These are phyloP conservation scores for Potentilla sterilis DNA, from an alignment of 306 rosid genomes.

Conservation along the genomic window DNA sequence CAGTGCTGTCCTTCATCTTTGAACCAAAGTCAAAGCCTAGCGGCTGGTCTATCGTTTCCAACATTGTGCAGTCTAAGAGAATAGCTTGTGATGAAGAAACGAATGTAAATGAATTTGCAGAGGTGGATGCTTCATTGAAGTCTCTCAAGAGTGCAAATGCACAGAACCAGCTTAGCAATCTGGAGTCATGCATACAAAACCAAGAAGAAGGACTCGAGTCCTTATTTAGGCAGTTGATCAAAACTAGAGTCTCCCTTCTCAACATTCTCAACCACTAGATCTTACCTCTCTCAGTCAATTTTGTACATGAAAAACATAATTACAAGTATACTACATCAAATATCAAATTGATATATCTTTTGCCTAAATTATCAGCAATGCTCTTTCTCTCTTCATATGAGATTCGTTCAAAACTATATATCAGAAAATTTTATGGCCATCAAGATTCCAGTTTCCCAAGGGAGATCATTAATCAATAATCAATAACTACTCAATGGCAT, in stretches of 20 bases:
- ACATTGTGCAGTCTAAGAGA: slow-evolving; percentile 3
- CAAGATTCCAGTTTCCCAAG: not conserved
- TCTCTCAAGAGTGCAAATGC: not conserved
- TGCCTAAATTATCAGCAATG: not conserved
- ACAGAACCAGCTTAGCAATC: not conserved
- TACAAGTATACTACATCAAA: not conserved
- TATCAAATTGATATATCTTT: not conserved
- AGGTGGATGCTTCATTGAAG: slow-evolving; percentile 1
- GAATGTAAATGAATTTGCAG: slow-evolving; percentile 19
- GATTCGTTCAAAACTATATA: not conserved
- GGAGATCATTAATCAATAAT: not conserved
- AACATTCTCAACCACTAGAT: slow-evolving; percentile 36
- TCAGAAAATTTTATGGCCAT: not conserved
- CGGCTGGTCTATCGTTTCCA: slow-evolving; percentile 23
- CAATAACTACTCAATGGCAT: too few relatives aligned
- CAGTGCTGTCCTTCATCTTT: slow-evolving; percentile 27
- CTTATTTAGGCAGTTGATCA: slow-evolving; percentile 23
- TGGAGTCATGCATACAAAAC: slow-evolving; percentile 17
- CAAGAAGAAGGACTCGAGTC: not conserved
- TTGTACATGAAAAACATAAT: not conserved
- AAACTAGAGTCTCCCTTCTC: slow-evolving; percentile 33
- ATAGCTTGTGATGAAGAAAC: slow-evolving; percentile 9
- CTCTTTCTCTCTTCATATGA: not conserved
- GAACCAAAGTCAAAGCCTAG: slow-evolving; percentile 19
- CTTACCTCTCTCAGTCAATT: not conserved